Base-by-base conservation (phyloP, 805 yeast genomes). In the Candida caryicola region DNA sequence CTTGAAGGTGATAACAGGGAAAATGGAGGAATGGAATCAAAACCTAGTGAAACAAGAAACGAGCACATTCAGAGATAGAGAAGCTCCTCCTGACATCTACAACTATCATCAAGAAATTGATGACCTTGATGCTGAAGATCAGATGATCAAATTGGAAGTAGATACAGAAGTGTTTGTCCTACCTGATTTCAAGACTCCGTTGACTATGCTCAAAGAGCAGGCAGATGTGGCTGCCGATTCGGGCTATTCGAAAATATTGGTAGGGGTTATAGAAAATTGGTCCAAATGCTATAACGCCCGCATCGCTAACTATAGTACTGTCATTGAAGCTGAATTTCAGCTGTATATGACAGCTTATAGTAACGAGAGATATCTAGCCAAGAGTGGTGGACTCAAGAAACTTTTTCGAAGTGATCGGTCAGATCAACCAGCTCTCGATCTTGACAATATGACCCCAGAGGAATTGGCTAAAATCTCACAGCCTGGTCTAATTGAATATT, bases 181-280 rank as follows among this genome's bases (percentile, higher is more conserved):
- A 39, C 87, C 87, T 39, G 93, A 88, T 39, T 84, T 88, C 37
- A 82, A 80, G 43, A 81, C 84, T 4, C 81, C 89, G 19, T 81
- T 85, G 57, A 79, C 85, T 44, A 83, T 88, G 82, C 77, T 88
- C 41, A 81, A 82, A n/a, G 95, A 88, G 54, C 95, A 89, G 58
- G 82, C 87, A 12, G 95, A 85, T 44, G 90, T 85, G 5, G 93
- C 95, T 0, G 85, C 89, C 0, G 90, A 83, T 23, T 79, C 91
- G 3, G 86, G 87, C 3, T 89, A 85, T 59, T 87, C 89, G 5
- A 75, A 81, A 45, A 84, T 88, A 18, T 67, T 88, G 23, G 80
- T 81, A 9, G 93, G 91, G 17, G 93, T 87, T 9, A 77, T 88
- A 12, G 81, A 75, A 36, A 79, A 82, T 42, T 85, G 89, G 69